Base-by-base conservation (phyloP, 2,329 filamentous ascomycete species). In the Fonsecaea monophora region DNA sequence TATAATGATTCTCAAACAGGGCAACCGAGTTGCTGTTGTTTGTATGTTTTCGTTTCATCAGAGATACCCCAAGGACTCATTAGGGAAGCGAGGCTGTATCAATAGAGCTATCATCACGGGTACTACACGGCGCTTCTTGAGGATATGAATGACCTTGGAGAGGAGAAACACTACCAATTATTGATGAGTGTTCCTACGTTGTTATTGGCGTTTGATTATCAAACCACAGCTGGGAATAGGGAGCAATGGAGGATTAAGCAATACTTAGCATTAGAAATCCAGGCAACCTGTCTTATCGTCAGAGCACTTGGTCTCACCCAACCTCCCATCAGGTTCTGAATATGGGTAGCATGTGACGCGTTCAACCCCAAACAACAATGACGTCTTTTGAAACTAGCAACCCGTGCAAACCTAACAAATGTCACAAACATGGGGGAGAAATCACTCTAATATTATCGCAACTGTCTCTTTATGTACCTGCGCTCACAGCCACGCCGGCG, bases 121-220 rank as follows among this genome's bases (percentile, higher is more conserved):
- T 54, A 70, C 64, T 34, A 48, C 45, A 61, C 54, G 70, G 70
- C 70, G 70, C 71, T 72, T 70, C 67, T 69, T 72, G 90, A 70
- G 94, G 94, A n/a, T 79, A 77, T 0, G 94, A 94, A 42, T 97
- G 60, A 62, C 68, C 68, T 68, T 70, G 68, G 68, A 64, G 55
- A 62, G 53, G 57, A 35, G 40, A 57, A 45, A 60, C 45, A 55
- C 64, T 48, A 8, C 38, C n/a, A 53, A 8, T 21, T 54, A 35
- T 45, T 21, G 21, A 15, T 34, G 37, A 53, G 54, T 62, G 53
- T 42, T 53, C 60, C 38, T 62, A 34, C 18, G 12, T 56, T 25
- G 2, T 12, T 50, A 50, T 40, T 30, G 60, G 62, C 56, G 56
- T 55, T 65, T 38, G 18, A 21, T 53, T n/a, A 50, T 50, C 18